Evolutionary conservation across 2,329 filamentous ascomycete species (phyloP), one percentile per base, ranked within the genome.

Genomic region (Lachnellula cervina): DNA sequence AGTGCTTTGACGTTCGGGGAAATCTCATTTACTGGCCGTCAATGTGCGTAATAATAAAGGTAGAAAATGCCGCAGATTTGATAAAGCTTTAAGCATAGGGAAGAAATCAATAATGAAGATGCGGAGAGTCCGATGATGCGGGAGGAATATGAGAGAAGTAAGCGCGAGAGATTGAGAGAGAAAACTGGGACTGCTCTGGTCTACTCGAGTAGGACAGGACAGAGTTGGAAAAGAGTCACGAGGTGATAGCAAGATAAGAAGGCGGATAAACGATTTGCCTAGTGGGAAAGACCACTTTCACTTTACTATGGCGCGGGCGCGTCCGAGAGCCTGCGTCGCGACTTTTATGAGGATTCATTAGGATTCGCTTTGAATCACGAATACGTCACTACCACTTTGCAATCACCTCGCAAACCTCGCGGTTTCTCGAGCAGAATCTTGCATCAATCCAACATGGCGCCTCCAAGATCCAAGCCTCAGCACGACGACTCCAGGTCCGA

Each of bases 401-500:
- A 32, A 32, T 32, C 28, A 32, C 28, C 28, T 11, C 28, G 28
- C 28, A 32, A 11, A 32, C 9, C 11, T 32, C 3, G 28, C 8
- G 2, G 28, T 11, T 3, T 11, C 8, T 32, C 28, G 28, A 32
- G 28, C 28, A 32, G 28, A 11, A 32, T 2, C 28, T 32, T 32
- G 8, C 28, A 32, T 32, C 28, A 32, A 32, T 32, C 28, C 9
- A 9, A 11, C 23, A 70, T 70, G 69, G 58, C 68, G 42, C 67
- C 68, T 53, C 54, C 65, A 47, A 65, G 61, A 59, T 60, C 65
- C 25, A 63, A 65, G 47, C 63, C 64, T 16, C 66, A 60, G 40
- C 68, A 61, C 14, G 69, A 71, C 49, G 69, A 71, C 57, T 69
- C 68, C 53, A 64, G 68, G 49, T 70, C 69, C 34, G 69, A 71